A percentile compares a stretch with the other conserved stretches of the same genome.
phyloP scores from a whole-genome alignment of 148 eudicot species.

The Oxyria digyna region DNA sequence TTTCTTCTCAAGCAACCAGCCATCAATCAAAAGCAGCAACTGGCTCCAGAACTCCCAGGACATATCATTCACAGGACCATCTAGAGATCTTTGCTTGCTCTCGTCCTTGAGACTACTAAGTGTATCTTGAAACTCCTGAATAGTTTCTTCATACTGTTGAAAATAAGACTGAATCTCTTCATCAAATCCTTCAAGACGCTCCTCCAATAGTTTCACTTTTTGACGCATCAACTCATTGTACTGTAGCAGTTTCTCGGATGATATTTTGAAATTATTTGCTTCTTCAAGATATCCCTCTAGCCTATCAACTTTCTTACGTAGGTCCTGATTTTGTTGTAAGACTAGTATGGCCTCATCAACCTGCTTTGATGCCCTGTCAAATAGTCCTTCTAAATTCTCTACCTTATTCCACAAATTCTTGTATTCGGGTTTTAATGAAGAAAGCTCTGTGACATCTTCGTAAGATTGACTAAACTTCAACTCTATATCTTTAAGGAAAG shows the following conservation, averaged over 20 bases:
- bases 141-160: constrained; percentile 76
- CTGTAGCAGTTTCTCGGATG: constrained; percentile 61
- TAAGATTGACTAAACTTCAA: constrained; percentile 47
- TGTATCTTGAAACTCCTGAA: constrained; percentile 77
- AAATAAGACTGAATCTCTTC: constrained; percentile 69
- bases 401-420: constrained; percentile 58
- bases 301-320: constrained; percentile 59
- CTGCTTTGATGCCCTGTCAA: constrained; percentile 69
- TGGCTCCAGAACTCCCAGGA: constrained; percentile 88
- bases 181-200: constrained; percentile 75
- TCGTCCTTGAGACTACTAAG: constrained; percentile 55
- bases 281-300: constrained; percentile 76
- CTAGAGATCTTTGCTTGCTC: constrained; percentile 38
- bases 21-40: constrained; percentile 77
- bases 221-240: constrained; percentile 75
- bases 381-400: constrained; percentile 44
- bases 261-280: constrained; percentile 34
- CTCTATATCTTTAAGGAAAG: constrained; percentile 61
- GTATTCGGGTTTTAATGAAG: constrained; percentile 51
- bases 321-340: constrained; percentile 80
- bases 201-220: constrained; percentile 70
- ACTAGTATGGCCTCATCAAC: constrained; percentile 76
- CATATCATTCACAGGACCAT: constrained; percentile 60
- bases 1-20: constrained; percentile 87
- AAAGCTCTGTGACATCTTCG: constrained; percentile 46